Evolutionary conservation across 1,284 basidiomycete genomes (phyloP).

Genomic region (Microbotryum saponariae): DNA sequence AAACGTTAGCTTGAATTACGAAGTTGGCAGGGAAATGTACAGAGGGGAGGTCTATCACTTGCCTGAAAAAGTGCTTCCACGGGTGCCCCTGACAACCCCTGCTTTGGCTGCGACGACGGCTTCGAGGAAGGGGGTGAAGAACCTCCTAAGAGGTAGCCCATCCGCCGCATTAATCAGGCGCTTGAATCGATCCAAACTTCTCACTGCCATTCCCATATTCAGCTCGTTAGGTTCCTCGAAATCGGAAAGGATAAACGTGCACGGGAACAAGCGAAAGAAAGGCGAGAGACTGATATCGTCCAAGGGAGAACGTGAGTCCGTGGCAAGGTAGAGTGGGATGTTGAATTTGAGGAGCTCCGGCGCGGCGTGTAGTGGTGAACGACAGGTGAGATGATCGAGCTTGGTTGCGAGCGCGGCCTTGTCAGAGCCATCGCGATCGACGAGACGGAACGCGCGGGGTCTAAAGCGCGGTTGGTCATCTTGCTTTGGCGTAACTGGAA

Average conservation of each 20-base stretch:
- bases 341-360: conserved; percentile 21
- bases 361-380: conserved; percentile 14
- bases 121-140: conserved; percentile 34
- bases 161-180: conserved; percentile 24
- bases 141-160: conserved; percentile 22
- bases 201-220: conserved; percentile 24
- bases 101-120: conserved; percentile 30
- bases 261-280: conserved; percentile 30
- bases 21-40: too few relatives aligned
- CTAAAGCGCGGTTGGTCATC: neutral
- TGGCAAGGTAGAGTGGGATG: conserved; percentile 31
- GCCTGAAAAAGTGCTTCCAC: conserved; percentile 24
- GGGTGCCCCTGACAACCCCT: conserved; percentile 17
- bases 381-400: conserved; percentile 19
- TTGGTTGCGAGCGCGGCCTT: neutral
- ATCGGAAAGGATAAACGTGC: conserved; percentile 30
- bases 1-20: neutral
- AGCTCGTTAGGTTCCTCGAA: conserved; percentile 15
- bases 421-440: neutral
- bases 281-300: conserved; percentile 17
- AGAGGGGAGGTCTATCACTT: neutral
- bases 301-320: conserved; percentile 23
- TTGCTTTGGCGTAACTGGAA: neutral
- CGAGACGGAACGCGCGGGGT: neutral
- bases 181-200: conserved; percentile 16